Percentiles rank a stretch among this genome's conserved stretches.
Conservation (phyloP, 2,329 filamentous ascomycete species). For the Talaromyces sp. region DNA sequence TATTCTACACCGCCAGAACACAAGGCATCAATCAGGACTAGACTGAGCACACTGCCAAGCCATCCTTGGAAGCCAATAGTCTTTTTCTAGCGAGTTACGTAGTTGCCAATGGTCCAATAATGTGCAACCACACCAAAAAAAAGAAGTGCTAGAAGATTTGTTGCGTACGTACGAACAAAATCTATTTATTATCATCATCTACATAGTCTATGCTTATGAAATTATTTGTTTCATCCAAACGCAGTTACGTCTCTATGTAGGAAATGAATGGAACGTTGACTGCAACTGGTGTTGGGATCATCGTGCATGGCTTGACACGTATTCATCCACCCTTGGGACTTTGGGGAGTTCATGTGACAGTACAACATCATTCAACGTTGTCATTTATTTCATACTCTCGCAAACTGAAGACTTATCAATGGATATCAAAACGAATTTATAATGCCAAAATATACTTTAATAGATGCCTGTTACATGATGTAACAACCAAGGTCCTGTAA, state of each 20-base stretch:
- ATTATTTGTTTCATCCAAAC: background rate
- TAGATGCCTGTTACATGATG: background rate
- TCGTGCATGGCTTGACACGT: background rate
- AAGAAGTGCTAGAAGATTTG: background rate
- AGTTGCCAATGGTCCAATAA: background rate
- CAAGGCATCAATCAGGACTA: background rate
- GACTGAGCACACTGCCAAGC: background rate
- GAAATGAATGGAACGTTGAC: background rate
- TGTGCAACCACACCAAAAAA: background rate
- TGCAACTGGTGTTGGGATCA: background rate
- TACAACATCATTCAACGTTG: background rate
- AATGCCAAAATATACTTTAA: background rate
- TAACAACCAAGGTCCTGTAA: background rate
- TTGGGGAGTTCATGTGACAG: background rate
- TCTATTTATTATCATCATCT: background rate
- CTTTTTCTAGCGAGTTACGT: background rate
- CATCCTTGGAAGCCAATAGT: background rate
- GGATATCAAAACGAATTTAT: too few relatives aligned
- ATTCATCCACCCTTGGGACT: background rate
- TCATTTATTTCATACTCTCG: background rate
- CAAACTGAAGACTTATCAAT: background rate
- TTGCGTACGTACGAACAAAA: background rate
- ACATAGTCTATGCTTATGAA: background rate
- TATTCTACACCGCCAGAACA: slow-evolving; percentile 1
- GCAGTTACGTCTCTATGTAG: background rate